Evolutionary conservation across 768 basidiomycete species (phyloP), one percentile per base, ranked within the genome.

Genomic region (Daedaleopsis nitida): DNA sequence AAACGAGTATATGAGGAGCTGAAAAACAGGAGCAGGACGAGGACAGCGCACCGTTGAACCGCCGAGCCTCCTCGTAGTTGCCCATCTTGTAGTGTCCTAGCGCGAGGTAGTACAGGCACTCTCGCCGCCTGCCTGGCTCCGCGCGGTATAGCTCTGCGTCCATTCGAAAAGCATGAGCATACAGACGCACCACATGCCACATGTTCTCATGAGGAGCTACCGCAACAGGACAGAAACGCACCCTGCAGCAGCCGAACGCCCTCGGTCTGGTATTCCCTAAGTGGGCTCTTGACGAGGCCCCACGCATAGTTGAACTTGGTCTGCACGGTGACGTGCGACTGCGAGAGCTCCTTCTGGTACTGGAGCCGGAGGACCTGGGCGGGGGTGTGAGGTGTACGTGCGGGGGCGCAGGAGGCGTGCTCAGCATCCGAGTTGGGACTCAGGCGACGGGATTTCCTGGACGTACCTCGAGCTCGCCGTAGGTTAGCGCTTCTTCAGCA

Each of bases 241-340:
- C 96, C 96, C 85, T 96, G 94, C 57, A 99, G 78, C 48, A 98
- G 72, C 65, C 86, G 85, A 51, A 98, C 94, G 21, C 97, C 97
- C 70, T 97, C 92, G 0, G 90, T 91, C 70, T 98, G 95, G 68
- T 97, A 84, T 34, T 92, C 88, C 44, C 85, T 83, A 66, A 85
- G 74, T 13, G 91, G 91, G 68, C 92, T 93, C 80, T 98, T 98
- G 55, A 98, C 92, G 35, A 96, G 80, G 2, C 96, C 96, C 96
- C 96, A 97, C 43, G 93, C 86, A 75, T 90, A 96, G 78, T 98
- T 98, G 80, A 99, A 99, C 73, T 94, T 96, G 43, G 95, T 96
- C 77, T 99, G 97, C 8, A 89, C 84, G 11, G 93, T 94, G 60
- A 97, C 83, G 74, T 96, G 94, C 52, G 86, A 82, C 65, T 94